These are phyloP conservation scores for Ettlia oleoabundans DNA, from an alignment of 139 green algal species.

Conservation along the genomic window DNA sequence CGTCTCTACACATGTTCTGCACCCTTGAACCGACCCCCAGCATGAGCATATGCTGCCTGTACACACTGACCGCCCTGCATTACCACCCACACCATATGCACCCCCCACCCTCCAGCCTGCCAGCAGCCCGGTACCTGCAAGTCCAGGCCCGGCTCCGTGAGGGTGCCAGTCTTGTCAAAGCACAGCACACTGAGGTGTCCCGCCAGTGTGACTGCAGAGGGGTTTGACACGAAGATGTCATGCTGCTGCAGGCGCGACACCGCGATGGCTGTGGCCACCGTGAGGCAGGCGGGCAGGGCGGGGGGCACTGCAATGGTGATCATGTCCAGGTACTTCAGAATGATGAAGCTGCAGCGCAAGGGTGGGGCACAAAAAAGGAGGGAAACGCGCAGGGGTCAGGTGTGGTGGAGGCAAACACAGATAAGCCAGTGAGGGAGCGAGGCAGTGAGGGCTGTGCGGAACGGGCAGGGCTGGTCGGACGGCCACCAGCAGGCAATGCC, in stretches of 20 bases:
- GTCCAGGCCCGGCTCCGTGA: slow-evolving; percentile 73
- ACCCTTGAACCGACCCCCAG: too few species aligned
- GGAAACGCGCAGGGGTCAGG: background rate
- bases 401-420: background rate
- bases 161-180: slow-evolving; percentile 82
- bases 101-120: too few species aligned
- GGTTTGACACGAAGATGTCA: slow-evolving; percentile 68
- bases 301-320: slow-evolving; percentile 80
- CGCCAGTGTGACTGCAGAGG: slow-evolving; percentile 62
- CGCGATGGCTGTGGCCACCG: slow-evolving; percentile 69
- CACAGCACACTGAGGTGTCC: slow-evolving; percentile 71
- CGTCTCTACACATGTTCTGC: too few species aligned
- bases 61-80: too few species aligned
- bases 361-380: background rate
- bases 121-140: too few species aligned
- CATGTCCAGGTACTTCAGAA: slow-evolving; percentile 72
- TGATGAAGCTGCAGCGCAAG: slow-evolving; percentile 21
- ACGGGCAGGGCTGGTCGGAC: too few species aligned
- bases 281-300: slow-evolving; percentile 77
- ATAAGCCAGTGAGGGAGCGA: too few species aligned
- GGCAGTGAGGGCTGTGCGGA: too few species aligned
- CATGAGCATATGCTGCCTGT: too few species aligned
- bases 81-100: too few species aligned
- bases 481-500: too few species aligned
- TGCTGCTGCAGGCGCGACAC: slow-evolving; percentile 58